Percentiles rank a stretch among this genome's conserved stretches.
Evolutionary conservation across 2,329 filamentous ascomycete species (phyloP).

Genomic region (Xenoacremonium recifei): DNA sequence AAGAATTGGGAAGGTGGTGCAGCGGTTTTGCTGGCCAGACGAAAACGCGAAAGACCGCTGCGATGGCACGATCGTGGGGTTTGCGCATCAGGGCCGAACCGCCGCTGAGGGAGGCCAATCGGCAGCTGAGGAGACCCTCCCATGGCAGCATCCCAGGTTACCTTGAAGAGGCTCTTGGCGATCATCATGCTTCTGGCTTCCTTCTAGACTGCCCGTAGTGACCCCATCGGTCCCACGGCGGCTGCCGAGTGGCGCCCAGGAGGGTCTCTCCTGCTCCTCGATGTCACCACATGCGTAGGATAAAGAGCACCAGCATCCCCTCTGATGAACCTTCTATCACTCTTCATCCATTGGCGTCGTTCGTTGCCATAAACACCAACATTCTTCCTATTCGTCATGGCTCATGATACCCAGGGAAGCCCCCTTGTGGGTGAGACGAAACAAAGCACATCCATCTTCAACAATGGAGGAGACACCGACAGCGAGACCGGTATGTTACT

Average conservation of each 20-base stretch:
- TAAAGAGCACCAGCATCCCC: neutral
- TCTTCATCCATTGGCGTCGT: neutral
- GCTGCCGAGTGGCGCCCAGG: no score
- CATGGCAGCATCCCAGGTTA: no score
- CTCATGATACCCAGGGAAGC: neutral
- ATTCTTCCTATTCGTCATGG: no score
- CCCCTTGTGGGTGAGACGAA: conserved; percentile 9
- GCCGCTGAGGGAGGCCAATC: no score
- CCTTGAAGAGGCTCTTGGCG: neutral
- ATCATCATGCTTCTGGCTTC: conserved; percentile 14
- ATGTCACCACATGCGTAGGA: no score
- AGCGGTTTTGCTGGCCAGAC: neutral
- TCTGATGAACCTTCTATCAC: neutral
- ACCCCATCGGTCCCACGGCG: no score
- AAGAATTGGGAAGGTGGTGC: no score
- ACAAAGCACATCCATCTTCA: conserved; percentile 10
- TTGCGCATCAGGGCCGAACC: conserved; percentile 8
- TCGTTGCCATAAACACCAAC: neutral
- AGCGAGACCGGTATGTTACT: conserved; percentile 19
- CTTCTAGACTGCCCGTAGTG: conserved; percentile 27
- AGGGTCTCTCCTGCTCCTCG: no score
- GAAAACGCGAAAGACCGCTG: conserved; percentile 4
- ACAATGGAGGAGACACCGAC: conserved; percentile 13
- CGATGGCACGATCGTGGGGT: conserved; percentile 15
- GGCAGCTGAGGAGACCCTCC: no score